These are phyloP conservation scores for Colletotrichum lini DNA, from an alignment of 2,329 filamentous ascomycete species.

Conservation along the genomic window DNA sequence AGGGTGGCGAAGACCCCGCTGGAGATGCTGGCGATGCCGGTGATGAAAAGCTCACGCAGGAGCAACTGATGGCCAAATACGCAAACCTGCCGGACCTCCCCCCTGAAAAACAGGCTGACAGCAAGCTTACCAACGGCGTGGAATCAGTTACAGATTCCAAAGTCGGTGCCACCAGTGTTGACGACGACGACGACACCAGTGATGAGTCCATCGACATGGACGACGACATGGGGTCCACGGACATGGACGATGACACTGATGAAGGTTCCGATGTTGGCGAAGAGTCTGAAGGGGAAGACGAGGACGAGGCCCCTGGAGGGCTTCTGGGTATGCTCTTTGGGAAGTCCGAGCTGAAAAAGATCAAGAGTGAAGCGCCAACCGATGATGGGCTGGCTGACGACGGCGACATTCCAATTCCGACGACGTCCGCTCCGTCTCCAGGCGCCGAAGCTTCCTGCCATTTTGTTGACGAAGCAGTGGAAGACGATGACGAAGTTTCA, in stretches of 20 bases:
- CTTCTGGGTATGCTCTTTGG: conserved; percentile 72
- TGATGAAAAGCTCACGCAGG: conserved; percentile 77
- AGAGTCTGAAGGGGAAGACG: conserved; percentile 60
- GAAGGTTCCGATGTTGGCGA: conserved; percentile 59
- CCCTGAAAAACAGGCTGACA: conserved; percentile 45
- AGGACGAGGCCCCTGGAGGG: conserved; percentile 59
- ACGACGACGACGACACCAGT: conserved; percentile 66
- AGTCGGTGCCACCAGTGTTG: conserved; percentile 43
- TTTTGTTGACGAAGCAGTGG: conserved; percentile 46
- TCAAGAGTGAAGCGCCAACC: conserved; percentile 57
- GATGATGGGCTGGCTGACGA: conserved; percentile 47
- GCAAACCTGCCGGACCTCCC: conserved; percentile 71
- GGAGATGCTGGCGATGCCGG: conserved; percentile 64
- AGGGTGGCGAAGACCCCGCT: conserved; percentile 61
- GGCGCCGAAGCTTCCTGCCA: conserved; percentile 24
- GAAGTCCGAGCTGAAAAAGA: conserved; percentile 69
- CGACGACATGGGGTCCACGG: conserved; percentile 73
- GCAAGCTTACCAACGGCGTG: conserved; percentile 40
- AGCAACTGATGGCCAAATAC: conserved; percentile 79
- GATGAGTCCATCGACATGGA: conserved; percentile 80
- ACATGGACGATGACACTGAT: conserved; percentile 62
- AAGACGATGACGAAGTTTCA: conserved; percentile 52
- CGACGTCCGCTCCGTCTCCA: not conserved
- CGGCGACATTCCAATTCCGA: not conserved
- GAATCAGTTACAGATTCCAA: conserved; percentile 21